Percentiles rank a stretch among this genome's conserved stretches.
Evolutionary conservation across 441 rosid species (phyloP).

Genomic region (Kokia cookei): DNA sequence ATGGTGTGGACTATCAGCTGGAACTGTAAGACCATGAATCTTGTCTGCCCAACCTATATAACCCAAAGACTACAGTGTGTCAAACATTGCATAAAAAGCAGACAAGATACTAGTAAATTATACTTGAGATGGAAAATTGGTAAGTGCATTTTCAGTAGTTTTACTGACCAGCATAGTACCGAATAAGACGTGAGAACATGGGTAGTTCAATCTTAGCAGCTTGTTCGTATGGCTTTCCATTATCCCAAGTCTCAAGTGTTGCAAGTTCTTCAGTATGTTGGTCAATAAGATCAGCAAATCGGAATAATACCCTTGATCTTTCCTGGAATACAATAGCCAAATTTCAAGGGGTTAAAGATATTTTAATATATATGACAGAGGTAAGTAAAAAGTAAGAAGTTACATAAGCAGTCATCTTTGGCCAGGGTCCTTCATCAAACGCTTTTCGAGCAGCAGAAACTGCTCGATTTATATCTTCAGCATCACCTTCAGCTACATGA

Average conservation of each 20-base stretch:
- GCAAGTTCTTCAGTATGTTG: slow-evolving; percentile 38
- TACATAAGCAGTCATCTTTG: slow-evolving; percentile 59
- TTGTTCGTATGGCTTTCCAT: slow-evolving; percentile 40
- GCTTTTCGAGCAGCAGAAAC: slow-evolving; percentile 64
- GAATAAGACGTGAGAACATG: slow-evolving; percentile 25
- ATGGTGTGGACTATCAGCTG: slow-evolving; percentile 32
- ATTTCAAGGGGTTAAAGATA: not conserved
- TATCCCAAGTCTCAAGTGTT: slow-evolving; percentile 44
- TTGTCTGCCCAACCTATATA: slow-evolving; percentile 45
- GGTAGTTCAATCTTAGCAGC: slow-evolving; percentile 34
- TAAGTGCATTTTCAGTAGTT: not conserved
- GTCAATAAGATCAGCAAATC: slow-evolving; percentile 42
- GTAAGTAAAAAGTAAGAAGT: not conserved
- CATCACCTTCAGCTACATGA: slow-evolving; percentile 52
- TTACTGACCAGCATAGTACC: slow-evolving; percentile 38
- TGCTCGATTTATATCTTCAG: slow-evolving; percentile 52
- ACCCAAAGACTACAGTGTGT: not conserved
- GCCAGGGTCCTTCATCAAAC: slow-evolving; percentile 72
- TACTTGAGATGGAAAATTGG: not conserved
- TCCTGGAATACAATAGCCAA: slow-evolving; percentile 20
- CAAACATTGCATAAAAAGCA: not conserved
- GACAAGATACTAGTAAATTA: not conserved
- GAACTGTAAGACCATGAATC: slow-evolving; percentile 44
- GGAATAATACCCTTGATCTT: slow-evolving; percentile 27
- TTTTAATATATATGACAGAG: not conserved